Percentiles rank a stretch among this genome's conserved stretches.
Evolutionary conservation across 371 early-diverging fungal species (phyloP).

Genomic region (Mucor irregularis): DNA sequence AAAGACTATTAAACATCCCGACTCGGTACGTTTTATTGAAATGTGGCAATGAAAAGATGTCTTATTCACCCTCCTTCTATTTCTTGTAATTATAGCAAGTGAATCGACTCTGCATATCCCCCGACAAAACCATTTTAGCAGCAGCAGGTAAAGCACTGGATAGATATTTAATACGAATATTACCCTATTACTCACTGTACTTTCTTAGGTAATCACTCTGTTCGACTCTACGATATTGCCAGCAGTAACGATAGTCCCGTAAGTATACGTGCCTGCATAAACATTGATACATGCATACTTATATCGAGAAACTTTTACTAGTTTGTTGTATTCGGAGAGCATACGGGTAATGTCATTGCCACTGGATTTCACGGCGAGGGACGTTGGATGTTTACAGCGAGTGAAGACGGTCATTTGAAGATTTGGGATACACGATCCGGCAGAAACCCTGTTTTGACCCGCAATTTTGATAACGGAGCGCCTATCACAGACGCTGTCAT

Average conservation of each 20-base stretch:
- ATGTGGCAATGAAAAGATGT: no score
- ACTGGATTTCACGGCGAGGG: constrained; percentile 92
- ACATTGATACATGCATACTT: not conserved
- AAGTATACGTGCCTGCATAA: constrained; percentile 15
- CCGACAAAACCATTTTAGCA: constrained; percentile 90
- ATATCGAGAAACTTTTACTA: constrained; percentile 6
- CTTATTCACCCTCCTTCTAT: not conserved
- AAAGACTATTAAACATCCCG: constrained; percentile 92
- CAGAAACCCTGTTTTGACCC: constrained; percentile 71
- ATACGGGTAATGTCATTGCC: constrained; percentile 89
- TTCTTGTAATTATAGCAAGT: constrained; percentile 85
- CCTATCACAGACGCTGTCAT: constrained; percentile 94
- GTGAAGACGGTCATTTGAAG: constrained; percentile 93
- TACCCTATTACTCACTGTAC: not conserved
- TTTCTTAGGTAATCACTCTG: constrained; percentile 82
- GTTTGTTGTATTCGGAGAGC: constrained; percentile 84
- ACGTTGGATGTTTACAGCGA: constrained; percentile 91
- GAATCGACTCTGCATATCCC: constrained; percentile 90
- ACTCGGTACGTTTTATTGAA: constrained; percentile 60
- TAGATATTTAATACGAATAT: not conserved
- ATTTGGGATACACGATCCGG: constrained; percentile 77
- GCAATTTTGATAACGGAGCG: constrained; percentile 85
- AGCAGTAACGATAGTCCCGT: constrained; percentile 79
- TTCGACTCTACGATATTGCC: constrained; percentile 84
- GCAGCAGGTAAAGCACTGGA: constrained; percentile 74